Evolutionary conservation across 2,329 filamentous ascomycete genomes (phyloP).

Genomic region (Teratosphaeria pseudoeucalypti): DNA sequence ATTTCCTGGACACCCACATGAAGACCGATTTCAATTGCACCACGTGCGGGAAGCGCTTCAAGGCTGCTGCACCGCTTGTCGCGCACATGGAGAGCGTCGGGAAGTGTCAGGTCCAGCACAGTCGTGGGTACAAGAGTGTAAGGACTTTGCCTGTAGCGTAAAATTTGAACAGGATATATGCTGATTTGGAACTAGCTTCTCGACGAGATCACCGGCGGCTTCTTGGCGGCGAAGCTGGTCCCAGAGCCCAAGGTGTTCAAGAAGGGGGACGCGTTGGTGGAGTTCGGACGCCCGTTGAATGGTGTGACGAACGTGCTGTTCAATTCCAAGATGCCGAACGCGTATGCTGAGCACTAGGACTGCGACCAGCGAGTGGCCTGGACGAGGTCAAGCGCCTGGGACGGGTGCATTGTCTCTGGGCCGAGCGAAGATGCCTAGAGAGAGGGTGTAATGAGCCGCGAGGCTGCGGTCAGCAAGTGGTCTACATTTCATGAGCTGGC

Average conservation of each 20-base stretch:
- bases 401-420: neutral
- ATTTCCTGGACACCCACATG: constrained; percentile 28
- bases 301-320: constrained; percentile 7
- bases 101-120: constrained; percentile 25
- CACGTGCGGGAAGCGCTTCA: constrained; percentile 31
- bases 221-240: constrained; percentile 15
- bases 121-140: constrained; percentile 24
- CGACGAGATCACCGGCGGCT: constrained; percentile 33
- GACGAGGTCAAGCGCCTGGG: neutral
- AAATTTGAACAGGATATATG: neutral
- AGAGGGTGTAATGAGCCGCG: neutral
- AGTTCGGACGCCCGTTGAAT: constrained; percentile 1
- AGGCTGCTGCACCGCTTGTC: constrained; percentile 27
- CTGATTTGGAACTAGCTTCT: constrained; percentile 16
- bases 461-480: neutral
- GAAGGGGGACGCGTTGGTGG: constrained; percentile 2
- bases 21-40: constrained; percentile 29
- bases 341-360: neutral
- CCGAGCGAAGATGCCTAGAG: neutral
- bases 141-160: neutral
- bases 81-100: constrained; percentile 31
- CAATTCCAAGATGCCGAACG: neutral
- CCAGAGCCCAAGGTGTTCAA: constrained; percentile 6
- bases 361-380: neutral
- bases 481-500: neutral